These are phyloP conservation scores for Nitzschia palea DNA, from an alignment of 108 stramenopile genomes.

Conservation along the genomic window DNA sequence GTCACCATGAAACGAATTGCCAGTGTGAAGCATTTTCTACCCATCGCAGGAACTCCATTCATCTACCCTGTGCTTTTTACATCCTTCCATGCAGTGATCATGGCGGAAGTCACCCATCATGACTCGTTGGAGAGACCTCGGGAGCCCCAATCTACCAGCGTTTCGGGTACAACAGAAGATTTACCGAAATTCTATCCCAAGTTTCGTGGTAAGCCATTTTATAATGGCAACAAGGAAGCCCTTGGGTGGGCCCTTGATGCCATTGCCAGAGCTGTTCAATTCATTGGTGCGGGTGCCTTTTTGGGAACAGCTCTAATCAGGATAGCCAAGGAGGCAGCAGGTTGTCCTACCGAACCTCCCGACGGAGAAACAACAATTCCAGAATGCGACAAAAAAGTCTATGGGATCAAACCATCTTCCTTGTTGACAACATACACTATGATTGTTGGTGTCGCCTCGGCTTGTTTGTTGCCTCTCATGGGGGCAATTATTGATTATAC, in stretches of 20 bases:
- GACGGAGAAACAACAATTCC: conserved; percentile 39
- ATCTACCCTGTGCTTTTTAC: too few relatives aligned
- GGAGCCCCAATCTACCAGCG: background rate
- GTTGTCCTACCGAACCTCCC: conserved; percentile 50
- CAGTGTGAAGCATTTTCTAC: too few relatives aligned
- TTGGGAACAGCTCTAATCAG: conserved; percentile 62
- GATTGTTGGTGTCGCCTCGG: conserved; percentile 56
- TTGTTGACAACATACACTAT: conserved; percentile 66
- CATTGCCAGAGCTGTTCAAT: conserved; percentile 42
- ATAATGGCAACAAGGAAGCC: conserved; percentile 61
- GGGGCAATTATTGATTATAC: conserved; percentile 84
- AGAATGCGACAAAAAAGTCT: conserved; percentile 54
- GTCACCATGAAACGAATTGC: too few relatives aligned
- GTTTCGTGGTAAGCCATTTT: conserved; percentile 38
- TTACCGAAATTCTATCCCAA: conserved; percentile 36
- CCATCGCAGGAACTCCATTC: too few relatives aligned
- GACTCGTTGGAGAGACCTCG: background rate
- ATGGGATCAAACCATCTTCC: conserved; percentile 72
- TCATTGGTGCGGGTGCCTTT: conserved; percentile 65
- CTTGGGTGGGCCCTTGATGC: conserved; percentile 64
- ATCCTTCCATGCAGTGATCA: too few relatives aligned
- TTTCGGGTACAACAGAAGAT: background rate
- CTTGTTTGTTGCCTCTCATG: conserved; percentile 47
- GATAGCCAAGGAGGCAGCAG: conserved; percentile 58
- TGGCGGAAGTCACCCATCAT: background rate